Percentiles rank a stretch among this genome's conserved stretches.
These are phyloP conservation scores for Neoboletus magnificus DNA, from an alignment of 768 basidiomycete genomes.

Conservation along the genomic window DNA sequence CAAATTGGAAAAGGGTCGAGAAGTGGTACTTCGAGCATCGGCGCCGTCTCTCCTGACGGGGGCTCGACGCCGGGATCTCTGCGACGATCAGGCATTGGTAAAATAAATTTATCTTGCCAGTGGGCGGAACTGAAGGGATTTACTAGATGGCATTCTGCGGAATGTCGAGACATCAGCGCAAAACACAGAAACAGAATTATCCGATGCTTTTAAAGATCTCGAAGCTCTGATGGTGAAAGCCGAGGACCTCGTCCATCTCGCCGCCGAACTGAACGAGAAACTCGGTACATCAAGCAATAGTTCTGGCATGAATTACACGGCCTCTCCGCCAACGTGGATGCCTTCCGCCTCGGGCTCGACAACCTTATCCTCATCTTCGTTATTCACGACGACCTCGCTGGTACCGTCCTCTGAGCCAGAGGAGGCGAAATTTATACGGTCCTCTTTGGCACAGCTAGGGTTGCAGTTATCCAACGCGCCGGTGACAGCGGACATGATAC, in stretches of 20 bases:
- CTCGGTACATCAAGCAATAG: constrained; percentile 47
- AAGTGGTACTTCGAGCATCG: constrained; percentile 22
- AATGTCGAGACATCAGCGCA: constrained; percentile 67
- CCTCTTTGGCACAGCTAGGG: constrained; percentile 87
- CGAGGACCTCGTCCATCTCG: constrained; percentile 87
- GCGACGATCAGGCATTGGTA: constrained; percentile 31
- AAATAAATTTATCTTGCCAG: background rate
- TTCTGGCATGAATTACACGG: background rate
- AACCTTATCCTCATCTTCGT: constrained; percentile 18
- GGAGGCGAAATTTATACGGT: constrained; percentile 83
- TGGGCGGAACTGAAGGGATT: constrained; percentile 3
- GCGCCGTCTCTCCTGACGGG: constrained; percentile 15
- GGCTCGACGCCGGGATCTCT: constrained; percentile 12
- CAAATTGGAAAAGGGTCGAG: constrained; percentile 23
- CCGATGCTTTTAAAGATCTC: constrained; percentile 78
- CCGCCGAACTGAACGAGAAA: constrained; percentile 82
- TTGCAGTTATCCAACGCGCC: constrained; percentile 75
- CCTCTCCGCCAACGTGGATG: constrained; percentile 15
- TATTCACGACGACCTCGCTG: constrained; percentile 29
- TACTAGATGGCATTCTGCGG: constrained; percentile 75
- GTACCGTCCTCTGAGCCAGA: constrained; percentile 60
- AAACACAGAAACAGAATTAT: constrained; percentile 61
- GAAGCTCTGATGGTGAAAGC: constrained; percentile 90
- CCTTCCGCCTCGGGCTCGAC: constrained; percentile 19
- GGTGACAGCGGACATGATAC: constrained; percentile 85